Base-by-base conservation (phyloP, 495 filamentous ascomycete genomes). In the Xylaria intraflava region DNA sequence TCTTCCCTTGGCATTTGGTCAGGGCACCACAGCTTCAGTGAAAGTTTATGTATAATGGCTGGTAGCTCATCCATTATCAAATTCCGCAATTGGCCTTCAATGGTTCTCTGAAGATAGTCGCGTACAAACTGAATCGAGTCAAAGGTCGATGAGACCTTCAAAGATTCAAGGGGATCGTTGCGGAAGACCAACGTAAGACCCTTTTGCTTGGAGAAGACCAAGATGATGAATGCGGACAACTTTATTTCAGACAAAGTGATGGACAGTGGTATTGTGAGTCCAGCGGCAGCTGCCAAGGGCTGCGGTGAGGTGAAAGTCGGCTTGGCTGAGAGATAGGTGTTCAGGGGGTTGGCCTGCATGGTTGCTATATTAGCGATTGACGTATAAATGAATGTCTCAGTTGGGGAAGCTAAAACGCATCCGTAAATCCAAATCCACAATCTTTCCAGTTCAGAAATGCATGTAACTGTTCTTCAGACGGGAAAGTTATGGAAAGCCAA, bases 51-150 rank as follows among this genome's bases (percentile, higher is more conserved):
- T 39, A 98, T 93, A 33, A 96, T 96, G 8, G 91, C 89, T 5
- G 93, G 93, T 12, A 98, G 74, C 67, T 98, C 93, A 55, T 98
- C 93, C 89, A 97, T 96, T 66, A 98, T 90, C 61, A 98, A 65
- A 43, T 88, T 86, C 36, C 93, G 81, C 30, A 98, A 72, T 66
- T 97, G 93, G n/a, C 78, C 84, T 70, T 98, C 93, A 62, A 98
- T 98, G 51, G 92, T 94, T 62, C 87, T 90, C 64, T 98, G 93
- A 42, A 98, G 76, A 69, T 96, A 98, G 65, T 97, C 92, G 51
- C 92, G 84, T 49, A 98, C 92, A 60, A 97, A 98, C 9, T 92
- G 92, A 61, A 98, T 98, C 10, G 93, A 95, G 72, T 98, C 93
- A 67, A 97, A 98, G 23, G 93, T 98, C 52, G 90, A 95, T 2